These are phyloP conservation scores for Fusarium sublunatum DNA, from an alignment of 2,329 filamentous ascomycete genomes.

Conservation along the genomic window DNA sequence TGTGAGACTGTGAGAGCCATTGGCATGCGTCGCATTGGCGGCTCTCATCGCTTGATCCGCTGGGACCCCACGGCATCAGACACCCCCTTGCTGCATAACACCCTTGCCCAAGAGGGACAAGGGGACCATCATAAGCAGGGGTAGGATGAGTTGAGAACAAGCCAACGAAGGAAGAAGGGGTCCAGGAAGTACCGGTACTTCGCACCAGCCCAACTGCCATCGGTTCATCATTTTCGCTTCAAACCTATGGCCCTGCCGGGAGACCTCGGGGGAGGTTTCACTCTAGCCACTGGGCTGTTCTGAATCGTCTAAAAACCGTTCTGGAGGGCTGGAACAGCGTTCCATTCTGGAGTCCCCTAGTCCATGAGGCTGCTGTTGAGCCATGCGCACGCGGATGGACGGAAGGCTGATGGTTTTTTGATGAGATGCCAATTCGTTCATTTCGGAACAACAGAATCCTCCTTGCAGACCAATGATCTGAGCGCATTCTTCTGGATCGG, in stretches of 20 bases:
- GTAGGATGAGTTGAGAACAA: conserved; percentile 31
- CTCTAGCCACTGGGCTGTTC: conserved; percentile 14
- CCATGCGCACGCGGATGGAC: conserved; percentile 40
- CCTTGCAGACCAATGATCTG: conserved; percentile 19
- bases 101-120: conserved; percentile 31
- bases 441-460: conserved; percentile 33
- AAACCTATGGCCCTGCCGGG: conserved; percentile 34
- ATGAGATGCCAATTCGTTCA: conserved; percentile 41
- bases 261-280: conserved; percentile 42
- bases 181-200: conserved; percentile 43
- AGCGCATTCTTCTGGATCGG: conserved; percentile 15
- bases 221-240: conserved; percentile 13
- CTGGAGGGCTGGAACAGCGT: conserved; percentile 30
- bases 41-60: conserved; percentile 43
- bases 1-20: conserved; percentile 42
- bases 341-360: conserved; percentile 15
- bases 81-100: conserved; percentile 42
- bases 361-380: conserved; percentile 46
- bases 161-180: conserved; percentile 38
- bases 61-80: conserved; percentile 42
- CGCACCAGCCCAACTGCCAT: not conserved
- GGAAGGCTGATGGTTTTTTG: conserved; percentile 43
- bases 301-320: conserved; percentile 12
- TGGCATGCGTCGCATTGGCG: conserved; percentile 46
- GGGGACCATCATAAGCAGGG: conserved; percentile 36